Evolutionary conservation across 768 basidiomycete species (phyloP).

Genomic region (Suillus placidus): DNA sequence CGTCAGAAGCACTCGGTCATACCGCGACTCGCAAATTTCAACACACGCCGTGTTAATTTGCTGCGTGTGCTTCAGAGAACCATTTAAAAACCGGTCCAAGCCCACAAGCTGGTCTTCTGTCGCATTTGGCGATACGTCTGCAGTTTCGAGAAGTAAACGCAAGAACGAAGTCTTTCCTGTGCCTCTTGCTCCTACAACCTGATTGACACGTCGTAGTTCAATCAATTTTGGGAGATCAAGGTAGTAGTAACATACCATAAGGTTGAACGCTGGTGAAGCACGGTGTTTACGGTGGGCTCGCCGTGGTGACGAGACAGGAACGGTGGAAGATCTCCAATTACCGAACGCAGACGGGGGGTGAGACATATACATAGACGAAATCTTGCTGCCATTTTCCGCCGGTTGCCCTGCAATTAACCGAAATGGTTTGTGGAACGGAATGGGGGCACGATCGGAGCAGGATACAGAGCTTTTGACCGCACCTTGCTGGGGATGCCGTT

Average conservation of each 20-base stretch:
- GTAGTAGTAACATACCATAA: constrained; percentile 60
- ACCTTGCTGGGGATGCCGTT: constrained; percentile 55
- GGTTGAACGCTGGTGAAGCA: constrained; percentile 77
- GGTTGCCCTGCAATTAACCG: constrained; percentile 47
- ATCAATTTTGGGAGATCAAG: not conserved
- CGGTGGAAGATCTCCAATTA: constrained; percentile 45
- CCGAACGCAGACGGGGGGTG: constrained; percentile 66
- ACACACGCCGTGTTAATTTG: constrained; percentile 68
- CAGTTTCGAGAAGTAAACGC: constrained; percentile 80
- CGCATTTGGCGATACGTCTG: constrained; percentile 78
- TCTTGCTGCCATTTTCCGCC: constrained; percentile 47
- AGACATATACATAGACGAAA: constrained; percentile 73
- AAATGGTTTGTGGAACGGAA: constrained; percentile 86
- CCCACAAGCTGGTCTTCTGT: constrained; percentile 71
- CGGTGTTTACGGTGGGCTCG: constrained; percentile 67
- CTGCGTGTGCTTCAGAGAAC: constrained; percentile 60
- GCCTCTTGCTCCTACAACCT: constrained; percentile 81
- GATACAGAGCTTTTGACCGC: constrained; percentile 71
- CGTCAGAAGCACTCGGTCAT: constrained; percentile 75
- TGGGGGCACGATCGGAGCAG: constrained; percentile 52
- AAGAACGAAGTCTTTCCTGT: constrained; percentile 87
- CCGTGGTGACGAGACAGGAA: constrained; percentile 44
- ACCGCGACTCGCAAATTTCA: constrained; percentile 83
- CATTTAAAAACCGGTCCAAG: constrained; percentile 66
- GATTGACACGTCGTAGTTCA: constrained; percentile 13